Evolutionary conservation across 129 eudicot species (phyloP), one percentile per base, ranked within the genome.

Genomic region (Ambrosia artemisiifolia): DNA sequence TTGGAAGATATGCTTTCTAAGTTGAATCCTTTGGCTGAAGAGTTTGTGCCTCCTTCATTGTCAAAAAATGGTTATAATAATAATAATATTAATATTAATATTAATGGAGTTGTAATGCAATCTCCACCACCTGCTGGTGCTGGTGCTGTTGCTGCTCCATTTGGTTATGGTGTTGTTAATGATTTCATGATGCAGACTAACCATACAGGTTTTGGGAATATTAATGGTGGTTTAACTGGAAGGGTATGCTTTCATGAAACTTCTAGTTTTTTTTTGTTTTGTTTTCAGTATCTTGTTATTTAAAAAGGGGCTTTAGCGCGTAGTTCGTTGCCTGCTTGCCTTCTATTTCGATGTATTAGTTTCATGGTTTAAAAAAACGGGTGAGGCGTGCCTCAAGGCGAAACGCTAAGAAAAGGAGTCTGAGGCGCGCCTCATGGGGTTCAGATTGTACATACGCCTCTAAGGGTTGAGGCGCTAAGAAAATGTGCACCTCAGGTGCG

Each of bases 1-100:
- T 87, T 87, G 79, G 84, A 83, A 72, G 88, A 83, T 33, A 83
- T 86, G 86, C 54, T 86, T 36, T 78, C 91, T n/a, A 87, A 87
- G 66, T 78, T 87, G 67, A 87, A 87, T 69, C 92, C 92, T 0
- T 83, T 87, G 92, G 92, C 92, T 32, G 75, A 87, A 38, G 92
- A 87, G 48, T 87, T 83, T 76, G 92, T 87, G 65, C 86, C 88
- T 0, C 81, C 83, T 63, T 83, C 91, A 16, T 63, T 82, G 14
- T 38, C 64, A 2, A 74, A 55, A 20, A 75, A 61, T 14, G 7
- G 9, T 40, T 61, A 40, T 63, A 6, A 40, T 40, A 40, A 40
- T 40, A 40, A 7, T 40, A 35, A 35, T 35, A 35, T 35, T 35
- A 35, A 40, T 40, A 40, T 40, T 40, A 40, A 40, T 40, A 40